A percentile compares a stretch with the other conserved stretches of the same genome.
phyloP scores from a whole-genome alignment of 352 stramenopile species.

The Globisporangium carolinianum region DNA sequence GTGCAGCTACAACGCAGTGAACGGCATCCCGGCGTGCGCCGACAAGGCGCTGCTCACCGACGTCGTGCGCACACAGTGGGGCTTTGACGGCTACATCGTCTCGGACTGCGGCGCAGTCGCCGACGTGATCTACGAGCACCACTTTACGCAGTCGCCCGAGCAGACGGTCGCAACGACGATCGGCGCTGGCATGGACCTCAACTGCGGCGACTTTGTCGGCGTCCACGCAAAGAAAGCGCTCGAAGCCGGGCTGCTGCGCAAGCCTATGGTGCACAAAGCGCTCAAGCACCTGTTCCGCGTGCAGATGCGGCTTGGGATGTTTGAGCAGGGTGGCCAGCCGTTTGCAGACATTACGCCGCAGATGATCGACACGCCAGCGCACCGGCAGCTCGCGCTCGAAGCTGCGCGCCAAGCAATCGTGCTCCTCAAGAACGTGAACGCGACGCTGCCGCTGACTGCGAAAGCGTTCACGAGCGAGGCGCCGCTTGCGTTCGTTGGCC shows the following conservation, averaged over 20 bases:
- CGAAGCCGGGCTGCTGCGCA: constrained; percentile 49
- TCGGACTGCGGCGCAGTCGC: constrained; percentile 88
- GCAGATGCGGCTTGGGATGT: constrained; percentile 86
- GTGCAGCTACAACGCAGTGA: constrained; percentile 95
- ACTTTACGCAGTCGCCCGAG: constrained; percentile 68
- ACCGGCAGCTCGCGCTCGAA: constrained; percentile 54
- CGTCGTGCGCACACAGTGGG: constrained; percentile 76
- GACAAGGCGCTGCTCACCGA: constrained; percentile 76
- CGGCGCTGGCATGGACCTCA: constrained; percentile 77
- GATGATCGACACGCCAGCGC: constrained; percentile 40
- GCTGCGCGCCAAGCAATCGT: constrained; percentile 75
- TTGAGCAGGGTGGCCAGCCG: constrained; percentile 68
- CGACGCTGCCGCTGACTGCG: constrained; percentile 44
- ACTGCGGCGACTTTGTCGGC: constrained; percentile 72
- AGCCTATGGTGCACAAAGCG: constrained; percentile 49
- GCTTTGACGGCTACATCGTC: constrained; percentile 90
- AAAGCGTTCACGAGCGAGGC: constrained; percentile 12
- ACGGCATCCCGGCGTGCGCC: constrained; percentile 88
- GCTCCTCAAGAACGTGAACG: constrained; percentile 85
- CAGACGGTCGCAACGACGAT: constrained; percentile 48
- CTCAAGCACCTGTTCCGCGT: constrained; percentile 79
- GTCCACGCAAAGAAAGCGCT: constrained; percentile 61
- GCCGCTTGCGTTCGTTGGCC: constrained; percentile 64
- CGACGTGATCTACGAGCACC: constrained; percentile 67
- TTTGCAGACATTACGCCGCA: constrained; percentile 46